Conservation (phyloP, 257 asterid species). For the Solanum pennellii region DNA sequence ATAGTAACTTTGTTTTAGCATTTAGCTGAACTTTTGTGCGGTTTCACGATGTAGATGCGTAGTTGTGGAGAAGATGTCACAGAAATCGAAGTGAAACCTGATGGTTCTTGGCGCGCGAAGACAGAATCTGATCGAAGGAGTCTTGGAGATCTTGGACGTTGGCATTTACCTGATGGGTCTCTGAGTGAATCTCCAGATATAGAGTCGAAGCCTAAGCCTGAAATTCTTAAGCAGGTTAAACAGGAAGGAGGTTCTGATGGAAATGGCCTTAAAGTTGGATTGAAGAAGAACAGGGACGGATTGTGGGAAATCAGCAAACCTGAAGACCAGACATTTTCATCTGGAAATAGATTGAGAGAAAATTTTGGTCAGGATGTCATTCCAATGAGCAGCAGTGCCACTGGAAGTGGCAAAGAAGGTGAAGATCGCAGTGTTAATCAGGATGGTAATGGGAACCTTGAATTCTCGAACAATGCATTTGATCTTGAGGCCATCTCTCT, state of each 20-base stretch:
- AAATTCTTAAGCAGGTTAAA: constrained; percentile 41
- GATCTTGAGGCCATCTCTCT: constrained; percentile 64
- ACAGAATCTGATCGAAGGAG: constrained; percentile 60
- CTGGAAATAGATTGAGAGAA: constrained; percentile 33
- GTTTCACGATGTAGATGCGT: constrained; percentile 34
- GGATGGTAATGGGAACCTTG: constrained; percentile 53
- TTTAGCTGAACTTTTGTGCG: background rate
- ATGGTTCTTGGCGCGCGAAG: constrained; percentile 97
- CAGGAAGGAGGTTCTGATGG: constrained; percentile 77
- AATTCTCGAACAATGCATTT: constrained; percentile 44
- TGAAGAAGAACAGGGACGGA: constrained; percentile 56
- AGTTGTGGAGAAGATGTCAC: constrained; percentile 74
- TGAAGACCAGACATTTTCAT: constrained; percentile 30
- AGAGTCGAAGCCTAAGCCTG: constrained; percentile 61
- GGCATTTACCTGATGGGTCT: constrained; percentile 93
- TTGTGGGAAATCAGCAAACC: constrained; percentile 70
- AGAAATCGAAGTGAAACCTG: constrained; percentile 93
- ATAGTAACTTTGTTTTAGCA: background rate
- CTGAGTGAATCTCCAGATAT: constrained; percentile 31
- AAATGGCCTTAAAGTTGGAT: constrained; percentile 60
- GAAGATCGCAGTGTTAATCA: constrained; percentile 90
- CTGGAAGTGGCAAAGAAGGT: constrained; percentile 78
- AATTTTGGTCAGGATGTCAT: constrained; percentile 28
- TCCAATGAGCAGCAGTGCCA: constrained; percentile 87
- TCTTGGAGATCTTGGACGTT: constrained; percentile 76